Evolutionary conservation across 2,329 filamentous ascomycete species (phyloP).

Genomic region (Colletotrichum acutatum): DNA sequence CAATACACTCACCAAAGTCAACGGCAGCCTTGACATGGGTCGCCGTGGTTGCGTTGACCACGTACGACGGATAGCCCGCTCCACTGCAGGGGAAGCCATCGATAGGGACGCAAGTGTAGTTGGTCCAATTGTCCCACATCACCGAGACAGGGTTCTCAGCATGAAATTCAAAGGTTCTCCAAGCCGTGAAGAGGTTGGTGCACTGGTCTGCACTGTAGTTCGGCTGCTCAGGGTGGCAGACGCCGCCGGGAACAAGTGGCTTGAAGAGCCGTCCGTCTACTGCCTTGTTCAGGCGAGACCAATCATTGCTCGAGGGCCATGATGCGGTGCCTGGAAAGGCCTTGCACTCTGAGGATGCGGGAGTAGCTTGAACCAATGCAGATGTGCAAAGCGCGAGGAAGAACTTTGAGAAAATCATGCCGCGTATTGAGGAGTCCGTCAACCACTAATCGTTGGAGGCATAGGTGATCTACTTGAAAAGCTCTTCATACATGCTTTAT

Average conservation of each 20-base stretch:
- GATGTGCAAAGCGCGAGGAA: neutral
- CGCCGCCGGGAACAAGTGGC: conserved; percentile 55
- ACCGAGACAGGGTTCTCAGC: conserved; percentile 46
- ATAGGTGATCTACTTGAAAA: neutral
- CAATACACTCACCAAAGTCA: conserved; percentile 52
- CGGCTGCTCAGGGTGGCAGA: conserved; percentile 53
- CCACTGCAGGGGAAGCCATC: conserved; percentile 46
- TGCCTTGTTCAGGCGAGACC: conserved; percentile 58
- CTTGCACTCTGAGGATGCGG: conserved; percentile 51
- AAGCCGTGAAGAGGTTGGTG: conserved; percentile 22
- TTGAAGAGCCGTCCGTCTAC: conserved; percentile 54
- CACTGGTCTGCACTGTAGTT: conserved; percentile 48
- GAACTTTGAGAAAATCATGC: neutral
- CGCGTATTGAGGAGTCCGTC: neutral
- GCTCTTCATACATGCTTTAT: neutral
- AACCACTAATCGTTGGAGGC: no score
- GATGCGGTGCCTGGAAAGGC: conserved; percentile 54
- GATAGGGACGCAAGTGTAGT: conserved; percentile 62
- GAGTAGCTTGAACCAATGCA: neutral
- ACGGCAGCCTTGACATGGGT: conserved; percentile 48
- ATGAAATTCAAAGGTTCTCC: conserved; percentile 46
- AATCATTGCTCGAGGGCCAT: conserved; percentile 60
- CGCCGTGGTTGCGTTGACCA: conserved; percentile 47
- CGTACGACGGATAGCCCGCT: conserved; percentile 48
- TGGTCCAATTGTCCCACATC: conserved; percentile 56